Evolutionary conservation across 805 yeast genomes (phyloP).

Genomic region (Yamadazyma akitaensis): DNA sequence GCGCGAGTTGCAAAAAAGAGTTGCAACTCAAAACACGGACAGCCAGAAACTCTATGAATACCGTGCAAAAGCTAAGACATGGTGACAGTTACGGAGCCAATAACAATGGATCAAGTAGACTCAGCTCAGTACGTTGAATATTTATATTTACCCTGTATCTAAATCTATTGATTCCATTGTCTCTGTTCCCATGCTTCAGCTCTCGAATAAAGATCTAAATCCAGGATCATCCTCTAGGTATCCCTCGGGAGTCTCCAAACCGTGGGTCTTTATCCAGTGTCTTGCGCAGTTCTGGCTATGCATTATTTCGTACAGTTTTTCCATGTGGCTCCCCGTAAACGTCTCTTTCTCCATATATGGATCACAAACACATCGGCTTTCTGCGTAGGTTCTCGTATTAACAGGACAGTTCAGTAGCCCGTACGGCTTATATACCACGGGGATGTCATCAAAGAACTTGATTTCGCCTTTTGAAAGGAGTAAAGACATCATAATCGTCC

Average conservation of each 20-base stretch:
- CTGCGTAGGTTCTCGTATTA: slow-evolving; percentile 8
- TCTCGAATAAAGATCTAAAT: neutral
- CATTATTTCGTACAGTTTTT: slow-evolving; percentile 3
- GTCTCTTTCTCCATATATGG: neutral
- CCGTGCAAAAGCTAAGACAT: neutral
- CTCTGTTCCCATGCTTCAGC: neutral
- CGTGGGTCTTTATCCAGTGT: neutral
- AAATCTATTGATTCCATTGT: too few species aligned
- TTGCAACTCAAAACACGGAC: too few species aligned
- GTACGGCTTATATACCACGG: slow-evolving; percentile 7
- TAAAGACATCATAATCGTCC: slow-evolving; percentile 14
- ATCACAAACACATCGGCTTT: slow-evolving; percentile 13
- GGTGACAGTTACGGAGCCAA: too few species aligned
- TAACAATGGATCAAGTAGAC: too few species aligned
- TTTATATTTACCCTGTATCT: neutral
- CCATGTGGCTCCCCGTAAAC: neutral
- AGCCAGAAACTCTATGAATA: too few species aligned
- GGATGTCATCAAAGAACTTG: slow-evolving; percentile 14
- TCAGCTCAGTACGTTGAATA: too few species aligned
- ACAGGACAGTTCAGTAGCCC: slow-evolving; percentile 15
- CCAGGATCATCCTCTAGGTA: neutral
- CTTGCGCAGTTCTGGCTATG: slow-evolving; percentile 2
- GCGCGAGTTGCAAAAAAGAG: slow-evolving; percentile 2
- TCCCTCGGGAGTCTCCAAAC: neutral
- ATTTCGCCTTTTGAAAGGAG: slow-evolving; percentile 10